These are phyloP conservation scores for Vigna unguiculata DNA, from an alignment of 306 rosid species.

Conservation along the genomic window DNA sequence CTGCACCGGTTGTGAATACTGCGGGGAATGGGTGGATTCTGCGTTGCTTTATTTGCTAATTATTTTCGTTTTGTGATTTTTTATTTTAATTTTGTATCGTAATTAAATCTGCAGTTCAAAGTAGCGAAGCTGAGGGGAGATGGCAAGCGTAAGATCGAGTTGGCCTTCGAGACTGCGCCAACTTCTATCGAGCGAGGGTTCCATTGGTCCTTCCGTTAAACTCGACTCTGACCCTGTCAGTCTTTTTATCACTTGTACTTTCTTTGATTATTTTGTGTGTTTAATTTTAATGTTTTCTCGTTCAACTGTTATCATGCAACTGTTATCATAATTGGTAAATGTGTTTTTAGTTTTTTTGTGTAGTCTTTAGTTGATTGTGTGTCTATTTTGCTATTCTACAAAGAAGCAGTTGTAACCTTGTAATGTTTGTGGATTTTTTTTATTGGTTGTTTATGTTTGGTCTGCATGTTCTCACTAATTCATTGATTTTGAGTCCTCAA, in stretches of 20 bases:
- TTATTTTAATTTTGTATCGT: not conserved
- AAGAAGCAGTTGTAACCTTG: not conserved
- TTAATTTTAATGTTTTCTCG: not conserved
- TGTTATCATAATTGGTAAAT: constrained; percentile 17
- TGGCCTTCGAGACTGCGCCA: constrained; percentile 98
- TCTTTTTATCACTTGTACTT: constrained; percentile 1
- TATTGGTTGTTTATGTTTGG: not conserved
- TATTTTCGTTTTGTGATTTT: not conserved
- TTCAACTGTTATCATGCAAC: constrained; percentile 1
- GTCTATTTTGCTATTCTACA: not conserved
- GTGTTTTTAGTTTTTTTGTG: not conserved
- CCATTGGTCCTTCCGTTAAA: constrained; percentile 82
- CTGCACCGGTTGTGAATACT: constrained; percentile 16
- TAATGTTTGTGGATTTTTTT: not conserved
- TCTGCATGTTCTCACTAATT: not conserved
- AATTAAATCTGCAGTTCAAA: constrained; percentile 51
- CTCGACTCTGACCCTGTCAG: constrained; percentile 90
- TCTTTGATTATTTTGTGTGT: not conserved
- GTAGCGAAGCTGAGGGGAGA: constrained; percentile 77
- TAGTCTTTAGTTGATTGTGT: not conserved
- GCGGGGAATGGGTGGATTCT: constrained; percentile 30
- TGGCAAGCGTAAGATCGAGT: constrained; percentile 87
- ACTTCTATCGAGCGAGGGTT: constrained; percentile 86
- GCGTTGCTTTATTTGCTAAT: constrained; percentile 15
- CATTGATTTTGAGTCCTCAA: constrained; percentile 15